Base-by-base conservation (phyloP, 257 asterid species). In the Nicotiana undulata region DNA sequence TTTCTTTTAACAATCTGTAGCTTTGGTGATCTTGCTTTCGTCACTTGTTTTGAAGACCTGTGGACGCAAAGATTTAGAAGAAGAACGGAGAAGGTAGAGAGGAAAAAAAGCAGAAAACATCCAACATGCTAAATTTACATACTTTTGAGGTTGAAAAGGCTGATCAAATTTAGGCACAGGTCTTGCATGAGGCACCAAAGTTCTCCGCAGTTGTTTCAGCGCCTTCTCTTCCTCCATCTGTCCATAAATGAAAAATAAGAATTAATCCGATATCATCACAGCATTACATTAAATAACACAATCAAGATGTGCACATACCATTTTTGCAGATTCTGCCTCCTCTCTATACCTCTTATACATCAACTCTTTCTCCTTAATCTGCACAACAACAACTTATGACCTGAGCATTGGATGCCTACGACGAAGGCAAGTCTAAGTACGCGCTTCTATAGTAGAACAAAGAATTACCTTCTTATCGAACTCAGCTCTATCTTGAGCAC, bases 211-310 rank as follows among this genome's bases (percentile, higher is more conserved):
- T 85, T 93, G 97, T 82, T 95, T 95, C 89, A 93, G 82, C 17
- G 99, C 98, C 87, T 92, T 95, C 85, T 95, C 98, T 79, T 95
- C 99, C 86, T 95, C 97, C 95, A 93, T 89, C 99, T 94, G 32
- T 28, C 17, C 75, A 66, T 34, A n/a, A 32, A 65, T 32, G 17
- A 32, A 64, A 64, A 18, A 77, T 4, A 5, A 59, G 58, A 46
- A 49, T 52, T 75, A 10, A 16, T 8, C n/a, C 15, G 0, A 77
- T 20, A 37, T 77, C 61, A 2, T 77, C 17, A 20, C 32, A 58
- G 13, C 10, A 31, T 18, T 53, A 29, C 3, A 29, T 22, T 46
- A 59, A 7, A 49, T 53, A 29, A 55, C 64, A 22, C 0, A 46
- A 63, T 22, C 11, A 15, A 3, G 34, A n/a, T 16, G 59, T 53